phyloP scores from a whole-genome alignment of 1,284 basidiomycete species.

The Malassezia caprae region DNA sequence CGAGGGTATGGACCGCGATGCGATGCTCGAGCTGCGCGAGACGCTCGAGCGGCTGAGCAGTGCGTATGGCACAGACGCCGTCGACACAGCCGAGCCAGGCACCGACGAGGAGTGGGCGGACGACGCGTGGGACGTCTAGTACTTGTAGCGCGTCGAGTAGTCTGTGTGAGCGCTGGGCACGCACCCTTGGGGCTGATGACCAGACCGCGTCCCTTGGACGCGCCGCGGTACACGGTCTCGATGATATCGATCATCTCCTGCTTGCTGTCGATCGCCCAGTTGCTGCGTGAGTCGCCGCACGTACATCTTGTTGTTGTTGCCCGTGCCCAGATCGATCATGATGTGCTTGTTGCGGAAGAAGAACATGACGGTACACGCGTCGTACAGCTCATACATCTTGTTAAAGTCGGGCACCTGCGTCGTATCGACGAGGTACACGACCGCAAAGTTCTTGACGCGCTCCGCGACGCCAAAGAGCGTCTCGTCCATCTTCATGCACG shows the following conservation, averaged over 20 bases:
- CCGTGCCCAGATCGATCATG: conserved; percentile 98
- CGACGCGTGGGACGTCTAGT: conserved; percentile 30
- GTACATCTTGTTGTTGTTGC: conserved; percentile 95
- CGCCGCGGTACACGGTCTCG: conserved; percentile 94
- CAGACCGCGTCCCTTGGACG: conserved; percentile 92
- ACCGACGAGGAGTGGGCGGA: conserved; percentile 29
- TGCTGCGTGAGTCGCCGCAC: conserved; percentile 19
- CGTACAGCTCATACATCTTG: conserved; percentile 57
- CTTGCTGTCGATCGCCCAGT: conserved; percentile 46
- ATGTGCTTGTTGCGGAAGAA: conserved; percentile 80
- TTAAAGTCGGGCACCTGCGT: conserved; percentile 98
- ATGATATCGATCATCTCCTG: conserved; percentile 79
- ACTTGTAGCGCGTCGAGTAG: conserved; percentile 37
- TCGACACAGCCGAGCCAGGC: conserved; percentile 16
- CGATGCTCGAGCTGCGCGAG: conserved; percentile 34
- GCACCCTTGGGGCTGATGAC: conserved; percentile 91
- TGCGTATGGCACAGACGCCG: conserved; percentile 26
- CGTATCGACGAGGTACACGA: conserved; percentile 90
- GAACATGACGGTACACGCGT: conserved; percentile 34
- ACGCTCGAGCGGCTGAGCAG: conserved; percentile 30
- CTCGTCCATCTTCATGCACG: conserved; percentile 99
- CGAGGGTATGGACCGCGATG: conserved; percentile 24
- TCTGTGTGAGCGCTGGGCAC: conserved; percentile 17
- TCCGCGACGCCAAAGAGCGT: conserved; percentile 83
- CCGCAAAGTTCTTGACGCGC: conserved; percentile 95